A percentile compares a stretch with the other conserved stretches of the same genome.
phyloP scores from a whole-genome alignment of 2,329 filamentous ascomycete species.

The Colletotrichum abscissum region DNA sequence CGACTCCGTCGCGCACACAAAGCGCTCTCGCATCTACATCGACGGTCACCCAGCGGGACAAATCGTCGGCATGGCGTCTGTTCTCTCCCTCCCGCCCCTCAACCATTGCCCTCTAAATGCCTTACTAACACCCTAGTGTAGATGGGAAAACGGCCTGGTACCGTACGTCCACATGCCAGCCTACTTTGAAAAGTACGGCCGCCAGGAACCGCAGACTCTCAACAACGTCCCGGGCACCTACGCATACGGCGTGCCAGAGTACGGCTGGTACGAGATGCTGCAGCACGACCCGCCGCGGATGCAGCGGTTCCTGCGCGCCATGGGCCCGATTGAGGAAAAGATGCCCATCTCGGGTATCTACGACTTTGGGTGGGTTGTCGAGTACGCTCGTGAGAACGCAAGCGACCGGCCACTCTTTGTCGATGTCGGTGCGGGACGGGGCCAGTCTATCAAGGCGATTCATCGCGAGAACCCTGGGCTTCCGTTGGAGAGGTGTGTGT shows the following conservation, averaged over 20 bases:
- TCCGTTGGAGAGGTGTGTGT: constrained; percentile 41
- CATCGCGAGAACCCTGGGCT: constrained; percentile 41
- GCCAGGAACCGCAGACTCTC: constrained; percentile 43
- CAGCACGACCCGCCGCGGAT: constrained; percentile 41
- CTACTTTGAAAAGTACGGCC: constrained; percentile 47
- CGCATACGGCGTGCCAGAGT: constrained; percentile 42
- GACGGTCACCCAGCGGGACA: constrained; percentile 21
- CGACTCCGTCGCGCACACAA: constrained; percentile 29
- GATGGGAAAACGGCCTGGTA: constrained; percentile 30
- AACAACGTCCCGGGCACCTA: constrained; percentile 43
- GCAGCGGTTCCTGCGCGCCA: constrained; percentile 43
- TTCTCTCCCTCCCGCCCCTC: neutral
- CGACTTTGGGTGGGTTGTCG: constrained; percentile 44
- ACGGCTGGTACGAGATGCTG: constrained; percentile 47
- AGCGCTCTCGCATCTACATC: constrained; percentile 23
- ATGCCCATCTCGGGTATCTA: constrained; percentile 44
- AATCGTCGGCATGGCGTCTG: constrained; percentile 31
- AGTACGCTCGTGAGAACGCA: neutral
- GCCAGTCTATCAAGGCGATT: constrained; percentile 41
- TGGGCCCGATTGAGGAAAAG: constrained; percentile 42
- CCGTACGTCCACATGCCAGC: constrained; percentile 40
- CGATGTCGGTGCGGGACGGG: constrained; percentile 48
- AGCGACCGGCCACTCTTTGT: constrained; percentile 41
- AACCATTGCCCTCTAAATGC: neutral
- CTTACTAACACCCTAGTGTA: neutral